Percentiles rank a stretch among this genome's conserved stretches.
These are phyloP conservation scores for Epicoccum nigrum DNA, from an alignment of 2,329 filamentous ascomycete species.

Conservation along the genomic window DNA sequence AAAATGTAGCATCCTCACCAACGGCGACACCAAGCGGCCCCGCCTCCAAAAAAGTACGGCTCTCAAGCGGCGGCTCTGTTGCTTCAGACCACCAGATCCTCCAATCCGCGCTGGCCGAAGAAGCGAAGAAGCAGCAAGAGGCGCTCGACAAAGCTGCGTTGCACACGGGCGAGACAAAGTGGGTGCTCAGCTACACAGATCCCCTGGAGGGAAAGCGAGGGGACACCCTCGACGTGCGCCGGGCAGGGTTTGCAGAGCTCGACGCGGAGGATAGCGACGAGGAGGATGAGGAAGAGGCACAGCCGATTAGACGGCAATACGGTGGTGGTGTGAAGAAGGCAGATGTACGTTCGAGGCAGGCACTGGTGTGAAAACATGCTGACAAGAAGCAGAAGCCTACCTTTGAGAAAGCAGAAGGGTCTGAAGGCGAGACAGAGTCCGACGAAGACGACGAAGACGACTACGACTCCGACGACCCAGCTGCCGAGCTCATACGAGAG, in stretches of 20 bases:
- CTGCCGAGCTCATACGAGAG: slow-evolving; percentile 53
- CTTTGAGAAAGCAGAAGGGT: slow-evolving; percentile 29
- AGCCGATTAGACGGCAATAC: slow-evolving; percentile 55
- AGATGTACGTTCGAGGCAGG: slow-evolving; percentile 22
- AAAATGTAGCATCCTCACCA: slow-evolving; percentile 56
- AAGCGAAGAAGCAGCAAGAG: slow-evolving; percentile 68
- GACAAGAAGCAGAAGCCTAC: slow-evolving; percentile 28
- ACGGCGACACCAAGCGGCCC: slow-evolving; percentile 57
- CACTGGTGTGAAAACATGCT: slow-evolving; percentile 11
- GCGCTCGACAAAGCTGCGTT: slow-evolving; percentile 65
- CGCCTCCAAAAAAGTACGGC: slow-evolving; percentile 69
- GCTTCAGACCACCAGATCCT: slow-evolving; percentile 63
- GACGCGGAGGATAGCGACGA: slow-evolving; percentile 50
- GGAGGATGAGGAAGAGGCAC: slow-evolving; percentile 41
- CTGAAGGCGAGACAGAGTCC: slow-evolving; percentile 31
- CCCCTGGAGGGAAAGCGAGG: slow-evolving; percentile 50
- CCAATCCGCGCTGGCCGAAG: slow-evolving; percentile 67
- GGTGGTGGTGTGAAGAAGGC: slow-evolving; percentile 55
- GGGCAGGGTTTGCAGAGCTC: slow-evolving; percentile 63
- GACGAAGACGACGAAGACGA: slow-evolving; percentile 47
- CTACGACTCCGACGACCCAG: slow-evolving; percentile 51
- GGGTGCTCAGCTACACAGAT: slow-evolving; percentile 69
- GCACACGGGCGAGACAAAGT: slow-evolving; percentile 72
- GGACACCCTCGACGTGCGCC: slow-evolving; percentile 59
- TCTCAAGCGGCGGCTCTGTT: slow-evolving; percentile 50